A percentile compares a stretch with the other conserved stretches of the same genome.
Evolutionary conservation across 352 stramenopile genomes (phyloP).

Genomic region (Phytopythium sindhum): DNA sequence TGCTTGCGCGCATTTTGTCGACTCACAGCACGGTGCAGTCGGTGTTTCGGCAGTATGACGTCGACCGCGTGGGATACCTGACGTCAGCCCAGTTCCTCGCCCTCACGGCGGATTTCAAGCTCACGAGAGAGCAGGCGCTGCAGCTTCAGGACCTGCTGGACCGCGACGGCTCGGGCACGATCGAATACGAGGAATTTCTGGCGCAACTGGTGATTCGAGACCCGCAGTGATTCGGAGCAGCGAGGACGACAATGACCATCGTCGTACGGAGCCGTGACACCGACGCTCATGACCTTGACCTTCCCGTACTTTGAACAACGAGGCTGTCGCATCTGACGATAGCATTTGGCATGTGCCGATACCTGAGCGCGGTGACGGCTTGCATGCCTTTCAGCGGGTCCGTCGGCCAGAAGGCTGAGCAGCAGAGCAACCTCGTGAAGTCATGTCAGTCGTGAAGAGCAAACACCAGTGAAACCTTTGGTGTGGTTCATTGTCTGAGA

Average conservation of each 20-base stretch:
- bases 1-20: constrained; percentile 36
- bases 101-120: constrained; percentile 31
- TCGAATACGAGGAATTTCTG: constrained; percentile 64
- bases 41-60: constrained; percentile 51
- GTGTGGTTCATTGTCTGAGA: too few species aligned
- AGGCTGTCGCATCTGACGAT: too few species aligned
- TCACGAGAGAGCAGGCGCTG: constrained; percentile 27
- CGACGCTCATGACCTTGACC: too few species aligned
- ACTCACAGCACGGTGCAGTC: constrained; percentile 47
- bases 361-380: too few species aligned
- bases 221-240: neutral
- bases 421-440: too few species aligned
- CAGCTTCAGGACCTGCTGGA: constrained; percentile 36
- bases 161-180: constrained; percentile 38
- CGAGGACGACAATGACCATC: neutral
- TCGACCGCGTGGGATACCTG: constrained; percentile 30
- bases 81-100: constrained; percentile 41
- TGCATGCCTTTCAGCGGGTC: too few species aligned
- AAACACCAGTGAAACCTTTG: too few species aligned
- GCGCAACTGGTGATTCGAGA: constrained; percentile 31
- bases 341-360: neutral
- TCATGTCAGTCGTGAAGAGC: too few species aligned
- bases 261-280: too few species aligned
- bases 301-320: neutral
- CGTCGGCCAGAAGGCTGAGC: too few species aligned